phyloP scores from a whole-genome alignment of 2,329 filamentous ascomycete species.

The Harringtonia aguacate region DNA sequence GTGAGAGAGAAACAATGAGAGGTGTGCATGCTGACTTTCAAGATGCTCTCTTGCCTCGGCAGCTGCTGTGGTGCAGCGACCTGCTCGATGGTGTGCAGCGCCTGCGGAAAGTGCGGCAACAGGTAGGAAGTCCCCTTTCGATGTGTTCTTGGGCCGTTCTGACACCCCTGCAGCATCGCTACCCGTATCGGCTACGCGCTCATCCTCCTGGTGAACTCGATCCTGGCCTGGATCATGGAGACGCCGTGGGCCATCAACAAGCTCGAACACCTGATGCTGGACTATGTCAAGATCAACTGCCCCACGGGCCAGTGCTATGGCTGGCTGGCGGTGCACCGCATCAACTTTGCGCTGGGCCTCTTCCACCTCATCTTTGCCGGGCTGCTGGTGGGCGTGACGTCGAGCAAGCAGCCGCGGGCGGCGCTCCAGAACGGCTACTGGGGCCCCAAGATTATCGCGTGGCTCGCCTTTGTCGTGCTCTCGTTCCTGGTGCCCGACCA shows the following conservation, averaged over 20 bases:
- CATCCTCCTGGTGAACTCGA: constrained; percentile 91
- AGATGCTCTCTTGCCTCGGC: constrained; percentile 35
- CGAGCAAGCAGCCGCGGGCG: constrained; percentile 78
- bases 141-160: constrained; percentile 9
- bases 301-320: constrained; percentile 85
- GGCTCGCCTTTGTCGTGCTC: constrained; percentile 76
- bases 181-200: constrained; percentile 95
- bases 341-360: constrained; percentile 92
- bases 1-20: too few relatives aligned
- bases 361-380: constrained; percentile 84
- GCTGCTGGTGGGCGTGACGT: constrained; percentile 75
- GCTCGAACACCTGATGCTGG: constrained; percentile 78
- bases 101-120: constrained; percentile 94
- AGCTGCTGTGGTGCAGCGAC: constrained; percentile 96
- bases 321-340: constrained; percentile 91
- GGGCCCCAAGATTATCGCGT: constrained; percentile 89
- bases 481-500: constrained; percentile 92
- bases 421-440: constrained; percentile 96
- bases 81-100: constrained; percentile 89
- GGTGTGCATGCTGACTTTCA: neutral
- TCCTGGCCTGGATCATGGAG: constrained; percentile 97
- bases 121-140: constrained; percentile 51
- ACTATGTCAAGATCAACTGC: constrained; percentile 94
- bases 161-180: constrained; percentile 55
- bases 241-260: constrained; percentile 98